These are phyloP conservation scores for Cyberlindnera amylophila DNA, from an alignment of 805 yeast species.

Conservation along the genomic window DNA sequence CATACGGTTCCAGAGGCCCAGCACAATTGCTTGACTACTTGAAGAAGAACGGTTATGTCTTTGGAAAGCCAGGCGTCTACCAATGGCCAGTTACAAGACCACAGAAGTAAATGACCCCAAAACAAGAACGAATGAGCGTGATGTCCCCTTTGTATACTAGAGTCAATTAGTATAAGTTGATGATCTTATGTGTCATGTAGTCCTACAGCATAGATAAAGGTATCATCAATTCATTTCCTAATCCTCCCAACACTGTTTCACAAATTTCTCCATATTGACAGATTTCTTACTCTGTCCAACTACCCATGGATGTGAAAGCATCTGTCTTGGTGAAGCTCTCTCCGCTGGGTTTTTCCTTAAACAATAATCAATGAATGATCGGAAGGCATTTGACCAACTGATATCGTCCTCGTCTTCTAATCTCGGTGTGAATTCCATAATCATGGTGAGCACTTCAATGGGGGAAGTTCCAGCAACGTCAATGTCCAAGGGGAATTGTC, in stretches of 20 bases:
- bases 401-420: slow-evolving; percentile 76
- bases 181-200: neutral
- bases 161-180: neutral
- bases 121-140: too few species aligned
- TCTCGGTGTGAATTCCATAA: slow-evolving; percentile 78
- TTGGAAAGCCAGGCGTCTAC: slow-evolving; percentile 60
- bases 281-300: slow-evolving; percentile 65
- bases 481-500: slow-evolving; percentile 71
- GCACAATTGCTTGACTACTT: slow-evolving; percentile 56
- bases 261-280: slow-evolving; percentile 85
- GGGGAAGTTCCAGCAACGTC: slow-evolving; percentile 55
- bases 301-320: slow-evolving; percentile 93
- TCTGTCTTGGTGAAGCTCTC: slow-evolving; percentile 90
- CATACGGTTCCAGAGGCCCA: slow-evolving; percentile 94
- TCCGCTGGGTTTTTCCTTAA: slow-evolving; percentile 73
- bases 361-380: slow-evolving; percentile 77
- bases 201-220: too few species aligned
- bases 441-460: slow-evolving; percentile 77
- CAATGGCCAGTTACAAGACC: slow-evolving; percentile 87
- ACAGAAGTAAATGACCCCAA: slow-evolving; percentile 13
- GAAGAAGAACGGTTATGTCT: slow-evolving; percentile 67
- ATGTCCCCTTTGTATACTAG: too few species aligned
- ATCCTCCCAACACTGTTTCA: slow-evolving; percentile 42
- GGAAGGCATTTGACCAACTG: slow-evolving; percentile 77
- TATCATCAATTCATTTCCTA: too few species aligned